A percentile compares a stretch with the other conserved stretches of the same genome.
Conservation (phyloP, 257 asterid species). For the Solanum pimpinellifolium region DNA sequence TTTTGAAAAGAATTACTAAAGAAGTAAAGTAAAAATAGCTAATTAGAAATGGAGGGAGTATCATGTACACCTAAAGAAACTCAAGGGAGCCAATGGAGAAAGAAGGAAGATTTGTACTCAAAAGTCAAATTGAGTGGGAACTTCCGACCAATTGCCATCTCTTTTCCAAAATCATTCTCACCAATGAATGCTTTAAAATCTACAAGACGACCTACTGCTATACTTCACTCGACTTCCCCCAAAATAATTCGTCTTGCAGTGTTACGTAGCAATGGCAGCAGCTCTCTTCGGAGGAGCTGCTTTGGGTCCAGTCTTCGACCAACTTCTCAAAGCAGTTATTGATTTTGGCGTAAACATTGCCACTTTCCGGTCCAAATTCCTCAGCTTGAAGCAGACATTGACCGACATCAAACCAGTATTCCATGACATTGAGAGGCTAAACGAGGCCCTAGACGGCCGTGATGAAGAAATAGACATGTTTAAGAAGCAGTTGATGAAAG, state of each 20-base stretch:
- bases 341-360: conserved; percentile 1
- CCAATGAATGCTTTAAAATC: neutral
- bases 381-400: conserved; percentile 3
- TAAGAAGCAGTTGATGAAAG: neutral
- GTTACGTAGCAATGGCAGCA: neutral
- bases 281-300: neutral
- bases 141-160: neutral
- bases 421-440: conserved; percentile 17
- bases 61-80: neutral
- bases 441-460: conserved; percentile 5
- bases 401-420: neutral
- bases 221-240: neutral
- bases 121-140: neutral
- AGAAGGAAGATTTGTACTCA: neutral
- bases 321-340: neutral
- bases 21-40: neutral
- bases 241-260: neutral
- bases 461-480: conserved; percentile 8
- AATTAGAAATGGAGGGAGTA: neutral
- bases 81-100: neutral
- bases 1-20: too few species aligned
- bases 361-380: conserved; percentile 13
- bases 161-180: neutral
- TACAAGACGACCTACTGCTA: neutral
- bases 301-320: neutral